A percentile compares a stretch with the other conserved stretches of the same genome.
phyloP scores from a whole-genome alignment of 140 eudicot genomes.

The Flaveria floridana region DNA sequence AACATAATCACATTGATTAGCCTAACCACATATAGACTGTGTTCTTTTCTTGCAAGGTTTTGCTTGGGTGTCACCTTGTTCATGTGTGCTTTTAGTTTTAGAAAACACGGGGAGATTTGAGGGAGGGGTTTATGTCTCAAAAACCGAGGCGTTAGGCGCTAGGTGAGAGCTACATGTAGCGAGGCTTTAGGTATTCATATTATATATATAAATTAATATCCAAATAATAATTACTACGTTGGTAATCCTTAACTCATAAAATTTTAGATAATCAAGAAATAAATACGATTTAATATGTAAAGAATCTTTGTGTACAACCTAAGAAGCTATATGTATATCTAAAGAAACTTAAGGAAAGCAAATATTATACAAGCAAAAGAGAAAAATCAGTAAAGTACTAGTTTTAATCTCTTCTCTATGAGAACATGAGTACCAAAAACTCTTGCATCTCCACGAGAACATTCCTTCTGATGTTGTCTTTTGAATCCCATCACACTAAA shows the following conservation, averaged over 20 bases:
- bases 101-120: too few relatives aligned
- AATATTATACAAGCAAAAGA: not conserved
- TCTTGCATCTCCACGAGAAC: not conserved
- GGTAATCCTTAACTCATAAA: not conserved
- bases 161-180: too few relatives aligned
- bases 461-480: not conserved
- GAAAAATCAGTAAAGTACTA: too few relatives aligned
- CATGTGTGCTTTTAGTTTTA: too few relatives aligned
- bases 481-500: not conserved
- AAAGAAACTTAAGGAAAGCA: not conserved
- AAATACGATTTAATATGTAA: too few relatives aligned
- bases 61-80: too few relatives aligned
- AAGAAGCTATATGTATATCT: not conserved
- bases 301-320: not conserved
- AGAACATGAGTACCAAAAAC: not conserved
- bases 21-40: too few relatives aligned
- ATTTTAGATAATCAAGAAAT: not conserved
- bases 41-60: too few relatives aligned
- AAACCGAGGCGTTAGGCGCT: too few relatives aligned
- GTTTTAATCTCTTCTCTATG: not conserved
- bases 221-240: not conserved
- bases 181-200: not conserved
- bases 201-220: not conserved
- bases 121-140: too few relatives aligned
- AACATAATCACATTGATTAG: too few relatives aligned